These are phyloP conservation scores for Funneliformis geosporum DNA, from an alignment of 192 early-diverging fungal genomes.

Conservation along the genomic window DNA sequence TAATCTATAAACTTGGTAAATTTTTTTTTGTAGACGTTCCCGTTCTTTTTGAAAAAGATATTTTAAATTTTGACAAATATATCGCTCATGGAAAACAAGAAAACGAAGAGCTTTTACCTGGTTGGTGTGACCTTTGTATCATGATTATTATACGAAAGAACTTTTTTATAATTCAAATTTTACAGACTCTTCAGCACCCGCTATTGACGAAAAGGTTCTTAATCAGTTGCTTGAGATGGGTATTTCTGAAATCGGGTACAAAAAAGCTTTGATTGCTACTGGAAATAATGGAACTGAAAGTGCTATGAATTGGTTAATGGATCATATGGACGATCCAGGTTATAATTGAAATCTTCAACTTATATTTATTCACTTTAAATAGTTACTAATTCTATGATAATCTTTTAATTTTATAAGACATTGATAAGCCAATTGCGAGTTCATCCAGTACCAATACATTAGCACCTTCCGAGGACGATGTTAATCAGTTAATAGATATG, in stretches of 20 bases:
- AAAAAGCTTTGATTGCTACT: slow-evolving; percentile 79
- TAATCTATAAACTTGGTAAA: neutral
- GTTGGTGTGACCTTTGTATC: neutral
- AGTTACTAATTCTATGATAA: neutral
- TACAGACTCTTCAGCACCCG: slow-evolving; percentile 37
- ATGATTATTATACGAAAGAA: no score
- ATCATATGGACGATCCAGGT: slow-evolving; percentile 96
- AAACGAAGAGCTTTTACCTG: slow-evolving; percentile 73
- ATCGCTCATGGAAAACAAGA: slow-evolving; percentile 65
- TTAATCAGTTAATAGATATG: slow-evolving; percentile 84
- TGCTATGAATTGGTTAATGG: slow-evolving; percentile 95
- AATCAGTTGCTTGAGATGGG: slow-evolving; percentile 91
- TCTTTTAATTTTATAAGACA: slow-evolving; percentile 50
- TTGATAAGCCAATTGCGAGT: slow-evolving; percentile 67
- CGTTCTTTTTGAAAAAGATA: slow-evolving; percentile 53
- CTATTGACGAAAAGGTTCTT: slow-evolving; percentile 67
- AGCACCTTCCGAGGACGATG: slow-evolving; percentile 52
- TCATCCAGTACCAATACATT: slow-evolving; percentile 43
- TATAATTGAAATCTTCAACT: no score
- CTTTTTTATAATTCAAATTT: neutral
- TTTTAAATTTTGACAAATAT: slow-evolving; percentile 69
- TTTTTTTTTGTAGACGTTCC: slow-evolving; percentile 54
- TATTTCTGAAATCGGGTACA: slow-evolving; percentile 82
- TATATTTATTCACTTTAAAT: neutral
- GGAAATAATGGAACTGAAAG: slow-evolving; percentile 78